These are phyloP conservation scores for Pyrrhoderma lamaoense DNA, from an alignment of 1,284 basidiomycete genomes.

Conservation along the genomic window DNA sequence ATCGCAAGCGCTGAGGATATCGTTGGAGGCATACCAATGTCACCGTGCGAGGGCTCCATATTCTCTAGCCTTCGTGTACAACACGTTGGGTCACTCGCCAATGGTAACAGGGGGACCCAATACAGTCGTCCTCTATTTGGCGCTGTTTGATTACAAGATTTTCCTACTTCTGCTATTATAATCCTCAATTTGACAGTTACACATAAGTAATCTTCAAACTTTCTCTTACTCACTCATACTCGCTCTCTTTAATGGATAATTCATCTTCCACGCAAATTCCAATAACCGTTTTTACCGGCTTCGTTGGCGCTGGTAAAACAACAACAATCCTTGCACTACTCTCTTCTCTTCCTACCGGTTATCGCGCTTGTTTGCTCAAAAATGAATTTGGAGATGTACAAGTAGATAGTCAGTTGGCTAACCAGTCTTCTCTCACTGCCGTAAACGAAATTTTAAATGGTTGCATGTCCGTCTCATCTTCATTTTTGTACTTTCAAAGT, in stretches of 20 bases:
- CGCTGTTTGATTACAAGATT: slow-evolving; percentile 4
- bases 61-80: slow-evolving; percentile 34
- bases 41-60: slow-evolving; percentile 37
- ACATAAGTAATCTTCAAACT: not conserved
- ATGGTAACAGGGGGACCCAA: slow-evolving; percentile 12
- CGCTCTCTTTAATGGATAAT: not conserved
- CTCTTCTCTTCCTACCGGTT: slow-evolving; percentile 70
- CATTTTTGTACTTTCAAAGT: not conserved
- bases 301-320: slow-evolving; percentile 69
- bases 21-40: slow-evolving; percentile 35
- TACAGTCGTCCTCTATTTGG: not conserved
- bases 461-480: slow-evolving; percentile 58
- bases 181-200: too few species aligned
- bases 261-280: slow-evolving; percentile 40
- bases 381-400: slow-evolving; percentile 80
- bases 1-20: slow-evolving; percentile 58
- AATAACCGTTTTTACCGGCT: slow-evolving; percentile 83
- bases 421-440: slow-evolving; percentile 73
- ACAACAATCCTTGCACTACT: slow-evolving; percentile 79
- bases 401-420: slow-evolving; percentile 85
- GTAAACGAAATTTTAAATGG: slow-evolving; percentile 91
- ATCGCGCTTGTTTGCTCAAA: slow-evolving; percentile 82
- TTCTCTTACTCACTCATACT: not conserved
- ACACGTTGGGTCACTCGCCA: slow-evolving; percentile 16
- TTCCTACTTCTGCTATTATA: not conserved